phyloP scores from a whole-genome alignment of 306 rosid species.

The Heteromeles arbutifolia region DNA sequence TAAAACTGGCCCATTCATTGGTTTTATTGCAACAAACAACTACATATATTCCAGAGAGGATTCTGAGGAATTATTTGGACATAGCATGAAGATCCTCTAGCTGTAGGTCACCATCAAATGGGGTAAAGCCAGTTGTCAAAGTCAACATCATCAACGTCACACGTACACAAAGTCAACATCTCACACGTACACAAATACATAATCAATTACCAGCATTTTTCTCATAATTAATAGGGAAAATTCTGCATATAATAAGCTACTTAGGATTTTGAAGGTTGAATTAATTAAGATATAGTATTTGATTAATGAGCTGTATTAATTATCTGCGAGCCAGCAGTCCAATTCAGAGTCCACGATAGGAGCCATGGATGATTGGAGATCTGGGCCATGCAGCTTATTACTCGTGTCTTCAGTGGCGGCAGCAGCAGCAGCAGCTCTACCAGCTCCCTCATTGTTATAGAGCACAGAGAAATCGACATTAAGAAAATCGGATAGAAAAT shows the following conservation, averaged over 20 bases:
- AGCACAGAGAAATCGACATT: slow-evolving; percentile 30
- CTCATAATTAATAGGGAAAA: not conserved
- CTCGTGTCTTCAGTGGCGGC: not conserved
- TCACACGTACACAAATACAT: no score
- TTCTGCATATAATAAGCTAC: not conserved
- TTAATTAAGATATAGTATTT: not conserved
- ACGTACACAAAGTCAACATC: no score
- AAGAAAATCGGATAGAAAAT: slow-evolving; percentile 36
- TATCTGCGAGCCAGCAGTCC: slow-evolving; percentile 27
- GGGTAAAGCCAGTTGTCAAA: no score
- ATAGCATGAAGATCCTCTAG: not conserved
- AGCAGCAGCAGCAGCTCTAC: not conserved
- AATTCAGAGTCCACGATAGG: slow-evolving; percentile 27
- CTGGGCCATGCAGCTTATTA: not conserved
- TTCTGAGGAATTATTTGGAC: not conserved
- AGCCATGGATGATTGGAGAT: slow-evolving; percentile 22
- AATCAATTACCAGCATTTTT: not conserved
- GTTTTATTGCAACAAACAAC: not conserved
- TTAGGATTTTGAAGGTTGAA: not conserved
- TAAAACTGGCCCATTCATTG: not conserved
- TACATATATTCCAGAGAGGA: not conserved
- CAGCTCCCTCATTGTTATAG: slow-evolving; percentile 4
- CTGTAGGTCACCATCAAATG: not conserved
- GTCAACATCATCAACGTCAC: no score
- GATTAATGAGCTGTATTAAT: not conserved